These are phyloP conservation scores for Plenodomus lindquistii DNA, from an alignment of 2,329 filamentous ascomycete species.

Conservation along the genomic window DNA sequence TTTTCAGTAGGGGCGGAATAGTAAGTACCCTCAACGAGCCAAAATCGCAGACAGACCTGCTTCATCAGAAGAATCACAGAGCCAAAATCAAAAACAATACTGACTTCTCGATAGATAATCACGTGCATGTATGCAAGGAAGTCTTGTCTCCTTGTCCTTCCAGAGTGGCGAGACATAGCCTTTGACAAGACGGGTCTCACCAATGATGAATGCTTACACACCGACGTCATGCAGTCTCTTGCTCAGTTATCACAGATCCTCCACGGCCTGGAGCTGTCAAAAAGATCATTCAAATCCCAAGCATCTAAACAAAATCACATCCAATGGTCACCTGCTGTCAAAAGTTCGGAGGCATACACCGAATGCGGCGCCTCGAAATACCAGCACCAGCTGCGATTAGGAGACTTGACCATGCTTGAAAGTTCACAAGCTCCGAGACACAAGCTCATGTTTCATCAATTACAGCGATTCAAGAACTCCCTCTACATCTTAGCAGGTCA, in stretches of 20 bases:
- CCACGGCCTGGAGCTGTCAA: constrained; percentile 28
- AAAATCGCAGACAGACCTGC: neutral
- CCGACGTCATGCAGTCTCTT: constrained; percentile 33
- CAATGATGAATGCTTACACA: constrained; percentile 32
- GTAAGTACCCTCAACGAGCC: constrained; percentile 31
- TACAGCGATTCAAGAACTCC: constrained; percentile 27
- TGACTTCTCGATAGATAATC: constrained; percentile 29
- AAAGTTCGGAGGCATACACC: neutral
- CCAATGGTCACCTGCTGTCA: neutral
- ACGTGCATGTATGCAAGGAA: constrained; percentile 36
- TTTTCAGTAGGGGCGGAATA: constrained; percentile 37
- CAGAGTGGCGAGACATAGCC: constrained; percentile 37
- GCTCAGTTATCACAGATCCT: constrained; percentile 33
- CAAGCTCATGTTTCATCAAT: constrained; percentile 23
- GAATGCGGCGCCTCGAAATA: neutral
- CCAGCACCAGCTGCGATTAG: neutral
- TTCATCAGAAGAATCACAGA: neutral
- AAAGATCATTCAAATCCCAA: neutral
- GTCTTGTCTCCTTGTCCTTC: constrained; percentile 34
- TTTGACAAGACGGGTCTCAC: constrained; percentile 36
- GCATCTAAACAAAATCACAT: neutral
- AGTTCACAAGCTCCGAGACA: constrained; percentile 10
- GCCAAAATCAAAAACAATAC: neutral
- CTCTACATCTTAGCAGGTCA: constrained; percentile 22
- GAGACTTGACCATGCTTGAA: neutral